These are phyloP conservation scores for Phoma herbarum DNA, from an alignment of 2,329 filamentous ascomycete species.

Conservation along the genomic window DNA sequence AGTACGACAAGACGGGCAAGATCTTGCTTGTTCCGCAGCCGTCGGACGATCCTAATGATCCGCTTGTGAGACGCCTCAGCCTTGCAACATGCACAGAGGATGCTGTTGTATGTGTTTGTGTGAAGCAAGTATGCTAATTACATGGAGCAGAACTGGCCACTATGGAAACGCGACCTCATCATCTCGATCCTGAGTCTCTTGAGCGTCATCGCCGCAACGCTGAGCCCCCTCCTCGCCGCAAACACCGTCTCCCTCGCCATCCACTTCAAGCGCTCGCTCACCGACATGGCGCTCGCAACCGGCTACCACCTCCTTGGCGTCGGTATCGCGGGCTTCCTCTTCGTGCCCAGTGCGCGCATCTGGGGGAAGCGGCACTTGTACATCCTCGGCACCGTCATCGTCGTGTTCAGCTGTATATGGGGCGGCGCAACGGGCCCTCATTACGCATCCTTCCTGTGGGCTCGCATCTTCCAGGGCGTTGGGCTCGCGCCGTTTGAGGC, in stretches of 20 bases:
- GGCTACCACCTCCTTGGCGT: slow-evolving; percentile 88
- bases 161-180: slow-evolving; percentile 85
- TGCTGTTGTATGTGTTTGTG: too few relatives aligned
- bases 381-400: slow-evolving; percentile 75
- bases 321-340: slow-evolving; percentile 81
- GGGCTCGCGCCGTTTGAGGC: slow-evolving; percentile 90
- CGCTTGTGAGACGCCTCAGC: slow-evolving; percentile 64
- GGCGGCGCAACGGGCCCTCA: slow-evolving; percentile 72
- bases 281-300: slow-evolving; percentile 81
- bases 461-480: slow-evolving; percentile 85
- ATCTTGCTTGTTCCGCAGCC: slow-evolving; percentile 92
- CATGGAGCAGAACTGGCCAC: slow-evolving; percentile 83
- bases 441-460: slow-evolving; percentile 77
- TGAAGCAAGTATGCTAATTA: too few relatives aligned
- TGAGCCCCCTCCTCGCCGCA: slow-evolving; percentile 86
- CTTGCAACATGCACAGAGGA: too few relatives aligned
- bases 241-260: slow-evolving; percentile 82
- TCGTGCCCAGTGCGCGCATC: slow-evolving; percentile 85
- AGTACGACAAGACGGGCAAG: slow-evolving; percentile 74
- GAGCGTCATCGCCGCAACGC: slow-evolving; percentile 82
- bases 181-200: slow-evolving; percentile 79
- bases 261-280: slow-evolving; percentile 72
- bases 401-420: slow-evolving; percentile 80
- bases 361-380: slow-evolving; percentile 95
- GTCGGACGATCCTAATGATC: slow-evolving; percentile 89